Conservation (phyloP, 2,329 filamentous ascomycete species). For the Diaporthe destruens region DNA sequence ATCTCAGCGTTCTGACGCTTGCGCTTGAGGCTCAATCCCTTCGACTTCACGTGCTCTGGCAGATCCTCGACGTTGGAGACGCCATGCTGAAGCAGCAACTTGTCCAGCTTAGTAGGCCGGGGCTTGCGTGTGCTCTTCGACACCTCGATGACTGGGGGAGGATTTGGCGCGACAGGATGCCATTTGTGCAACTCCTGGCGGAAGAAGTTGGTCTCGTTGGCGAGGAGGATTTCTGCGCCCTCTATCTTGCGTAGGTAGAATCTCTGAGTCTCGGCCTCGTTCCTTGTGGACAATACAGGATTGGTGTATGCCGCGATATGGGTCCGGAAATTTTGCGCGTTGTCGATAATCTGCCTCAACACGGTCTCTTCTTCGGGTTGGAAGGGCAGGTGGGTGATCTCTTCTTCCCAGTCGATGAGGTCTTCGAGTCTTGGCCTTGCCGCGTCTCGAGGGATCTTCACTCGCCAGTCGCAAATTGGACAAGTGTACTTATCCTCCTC, state of each 20-base stretch:
- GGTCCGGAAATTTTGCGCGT: conserved; percentile 85
- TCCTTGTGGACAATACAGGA: conserved; percentile 81
- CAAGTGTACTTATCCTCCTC: conserved; percentile 99
- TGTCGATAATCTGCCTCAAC: conserved; percentile 86
- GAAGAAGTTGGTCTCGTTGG: conserved; percentile 97
- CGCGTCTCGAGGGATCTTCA: conserved; percentile 96
- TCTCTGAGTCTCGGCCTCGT: conserved; percentile 88
- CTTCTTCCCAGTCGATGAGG: conserved; percentile 84
- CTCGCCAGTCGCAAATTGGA: conserved; percentile 96
- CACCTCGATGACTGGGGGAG: conserved; percentile 87
- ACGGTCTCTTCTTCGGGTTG: conserved; percentile 95
- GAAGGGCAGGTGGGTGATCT: conserved; percentile 85
- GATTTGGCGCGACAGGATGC: conserved; percentile 87
- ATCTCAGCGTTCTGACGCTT: conserved; percentile 74
- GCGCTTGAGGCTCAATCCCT: conserved; percentile 79
- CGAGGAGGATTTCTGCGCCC: conserved; percentile 91
- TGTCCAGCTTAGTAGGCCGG: conserved; percentile 95
- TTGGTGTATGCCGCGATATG: conserved; percentile 87
- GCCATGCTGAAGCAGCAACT: conserved; percentile 88
- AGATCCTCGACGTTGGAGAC: conserved; percentile 92
- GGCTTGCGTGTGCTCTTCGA: conserved; percentile 96
- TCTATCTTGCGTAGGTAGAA: conserved; percentile 98
- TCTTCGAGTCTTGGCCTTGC: conserved; percentile 96
- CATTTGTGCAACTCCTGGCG: conserved; percentile 95
- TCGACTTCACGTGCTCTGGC: conserved; percentile 84